These are phyloP conservation scores for Saussurea involucrata DNA, from an alignment of 129 eudicot species.

Conservation along the genomic window DNA sequence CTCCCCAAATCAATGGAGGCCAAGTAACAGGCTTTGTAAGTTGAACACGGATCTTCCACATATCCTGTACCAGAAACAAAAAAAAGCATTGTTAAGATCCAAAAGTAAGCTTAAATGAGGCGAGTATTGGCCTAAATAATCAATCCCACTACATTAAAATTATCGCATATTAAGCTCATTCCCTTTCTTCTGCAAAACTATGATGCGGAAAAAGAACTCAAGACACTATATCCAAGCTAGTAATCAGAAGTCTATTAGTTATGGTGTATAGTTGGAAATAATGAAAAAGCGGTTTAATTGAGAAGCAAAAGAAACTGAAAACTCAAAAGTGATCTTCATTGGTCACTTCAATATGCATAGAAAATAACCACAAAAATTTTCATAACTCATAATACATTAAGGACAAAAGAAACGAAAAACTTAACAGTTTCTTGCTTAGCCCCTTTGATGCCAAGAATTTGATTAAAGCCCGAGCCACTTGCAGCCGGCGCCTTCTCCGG, in stretches of 20 bases:
- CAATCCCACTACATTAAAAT: background rate
- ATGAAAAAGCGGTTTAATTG: background rate
- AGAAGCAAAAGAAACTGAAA: background rate
- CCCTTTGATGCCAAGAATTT: conserved; percentile 98
- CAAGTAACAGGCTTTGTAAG: conserved; percentile 95
- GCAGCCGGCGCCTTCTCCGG: conserved; percentile 87
- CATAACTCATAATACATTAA: background rate
- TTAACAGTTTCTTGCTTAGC: conserved; percentile 91
- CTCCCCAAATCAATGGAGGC: conserved; percentile 99
- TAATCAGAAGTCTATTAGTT: background rate
- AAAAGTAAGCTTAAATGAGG: background rate
- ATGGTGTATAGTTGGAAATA: background rate
- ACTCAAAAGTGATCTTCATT: background rate
- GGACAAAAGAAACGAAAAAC: conserved; percentile 3
- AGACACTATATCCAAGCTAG: background rate
- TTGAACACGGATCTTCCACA: conserved; percentile 94
- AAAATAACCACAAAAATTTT: background rate
- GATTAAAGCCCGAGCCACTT: conserved; percentile 79
- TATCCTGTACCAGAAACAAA: conserved; percentile 45
- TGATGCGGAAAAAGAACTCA: background rate
- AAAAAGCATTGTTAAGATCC: conserved; percentile 2
- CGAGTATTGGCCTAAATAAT: background rate
- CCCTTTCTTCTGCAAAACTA: background rate
- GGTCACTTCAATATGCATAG: background rate
- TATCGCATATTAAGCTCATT: too few species aligned